Evolutionary conservation across 2,329 filamentous ascomycete genomes (phyloP).

Genomic region (Xylariaceae sp.): DNA sequence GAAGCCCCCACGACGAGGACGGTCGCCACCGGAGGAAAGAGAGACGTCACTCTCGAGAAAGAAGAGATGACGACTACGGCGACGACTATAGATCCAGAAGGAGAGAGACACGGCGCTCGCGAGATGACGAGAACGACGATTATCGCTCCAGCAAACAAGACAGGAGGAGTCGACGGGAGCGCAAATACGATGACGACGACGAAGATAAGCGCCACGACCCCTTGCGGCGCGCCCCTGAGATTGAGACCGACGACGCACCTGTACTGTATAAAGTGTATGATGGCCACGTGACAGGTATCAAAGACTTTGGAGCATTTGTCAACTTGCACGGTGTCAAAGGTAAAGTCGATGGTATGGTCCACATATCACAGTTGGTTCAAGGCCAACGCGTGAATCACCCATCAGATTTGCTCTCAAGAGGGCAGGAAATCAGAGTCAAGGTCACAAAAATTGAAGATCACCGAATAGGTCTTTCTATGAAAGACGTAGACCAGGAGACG

Average conservation of each 20-base stretch:
- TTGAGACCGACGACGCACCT: constrained; percentile 77
- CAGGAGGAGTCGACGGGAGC: constrained; percentile 43
- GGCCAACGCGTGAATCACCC: constrained; percentile 88
- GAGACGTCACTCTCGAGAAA: constrained; percentile 29
- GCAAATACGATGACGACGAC: constrained; percentile 28
- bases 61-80: constrained; percentile 31
- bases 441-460: constrained; percentile 79
- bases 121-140: constrained; percentile 32
- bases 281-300: constrained; percentile 84
- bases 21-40: constrained; percentile 36
- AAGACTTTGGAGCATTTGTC: constrained; percentile 94
- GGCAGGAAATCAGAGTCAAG: constrained; percentile 88
- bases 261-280: constrained; percentile 84
- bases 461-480: constrained; percentile 89
- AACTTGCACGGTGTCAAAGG: constrained; percentile 83
- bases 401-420: constrained; percentile 75
- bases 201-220: constrained; percentile 46
- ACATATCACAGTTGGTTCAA: constrained; percentile 83
- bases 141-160: constrained; percentile 37
- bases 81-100: constrained; percentile 36
- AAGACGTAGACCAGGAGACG: constrained; percentile 88
- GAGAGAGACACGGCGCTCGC: constrained; percentile 30
- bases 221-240: constrained; percentile 62
- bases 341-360: constrained; percentile 88
- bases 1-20: constrained; percentile 47